Base-by-base conservation (phyloP, 768 basidiomycete genomes). In the Suillus weaverae region DNA sequence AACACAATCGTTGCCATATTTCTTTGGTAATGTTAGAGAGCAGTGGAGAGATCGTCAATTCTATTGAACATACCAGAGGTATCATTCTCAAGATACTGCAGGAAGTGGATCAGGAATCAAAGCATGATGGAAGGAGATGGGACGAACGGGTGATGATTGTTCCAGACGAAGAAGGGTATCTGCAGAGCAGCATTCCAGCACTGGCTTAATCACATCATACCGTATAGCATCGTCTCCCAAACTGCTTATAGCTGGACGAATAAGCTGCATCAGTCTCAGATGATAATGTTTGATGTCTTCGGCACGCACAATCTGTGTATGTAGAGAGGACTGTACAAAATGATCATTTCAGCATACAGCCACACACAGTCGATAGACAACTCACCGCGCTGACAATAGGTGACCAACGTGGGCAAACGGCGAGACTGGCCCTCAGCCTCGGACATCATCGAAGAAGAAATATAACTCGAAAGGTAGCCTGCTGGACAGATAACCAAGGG, bases 311-410 rank as follows among this genome's bases (percentile, higher is more conserved):
- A 64, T 90, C 87, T 65, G 86, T 83, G 73, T 91, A 83, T 32
- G 80, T 76, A 43, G 77, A 79, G 30, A 87, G 86, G 63, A 88
- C 90, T 91, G 68, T 41, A 10, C 18, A 65, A 36, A 53, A 63
- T 63, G 64, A 63, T 70, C 63, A 68, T 56, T 60, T 56, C 32
- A 50, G 64, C 33, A 36, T 38, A 4, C 48, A 5, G 41, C 32
- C 64, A 53, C 66, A 35, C 39, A 67, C 59, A 63, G 33, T 41
- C 61, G 43, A 55, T 36, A 66, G 55, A 32, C 4, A 46, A 68
- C 86, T 74, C 68, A 92, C 91, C 86, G 74, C 89, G 84, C 74
- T 92, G 91, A 69, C 92, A 94, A 57, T 85, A 83, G 46, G 84
- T 79, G 2, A 89, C 87, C 39, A 94, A 84, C 39, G 86, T 81